A percentile compares a stretch with the other conserved stretches of the same genome.
phyloP scores from a whole-genome alignment of 2,329 filamentous ascomycete genomes.

The Fusarium tupiense region DNA sequence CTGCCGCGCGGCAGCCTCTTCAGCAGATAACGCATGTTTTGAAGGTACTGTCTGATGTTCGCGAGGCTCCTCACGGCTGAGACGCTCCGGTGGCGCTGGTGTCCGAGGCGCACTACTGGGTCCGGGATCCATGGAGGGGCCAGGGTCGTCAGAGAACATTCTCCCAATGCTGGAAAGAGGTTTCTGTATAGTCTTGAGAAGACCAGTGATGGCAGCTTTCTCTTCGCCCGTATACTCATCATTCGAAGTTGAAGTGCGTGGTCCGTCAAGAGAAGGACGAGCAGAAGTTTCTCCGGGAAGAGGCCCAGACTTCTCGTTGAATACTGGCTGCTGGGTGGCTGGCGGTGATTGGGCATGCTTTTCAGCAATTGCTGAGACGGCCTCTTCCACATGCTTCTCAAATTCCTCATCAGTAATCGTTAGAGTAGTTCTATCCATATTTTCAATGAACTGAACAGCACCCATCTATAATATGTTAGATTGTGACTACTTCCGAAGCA shows the following conservation, averaged over 20 bases:
- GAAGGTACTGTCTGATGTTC: conserved; percentile 48
- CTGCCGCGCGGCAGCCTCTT: too few species aligned
- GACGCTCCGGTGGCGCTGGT: conserved; percentile 49
- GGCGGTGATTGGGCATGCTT: conserved; percentile 70
- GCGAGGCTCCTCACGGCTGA: conserved; percentile 44
- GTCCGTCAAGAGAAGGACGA: conserved; percentile 57
- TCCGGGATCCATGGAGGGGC: conserved; percentile 47
- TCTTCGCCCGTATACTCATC: conserved; percentile 71
- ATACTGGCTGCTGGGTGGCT: conserved; percentile 50
- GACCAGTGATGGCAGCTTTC: conserved; percentile 81
- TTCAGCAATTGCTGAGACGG: conserved; percentile 94
- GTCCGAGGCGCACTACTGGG: conserved; percentile 50
- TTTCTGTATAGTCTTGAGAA: conserved; percentile 89
- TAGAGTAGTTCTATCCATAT: conserved; percentile 90
- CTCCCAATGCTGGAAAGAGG: conserved; percentile 91
- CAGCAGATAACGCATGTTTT: conserved; percentile 69
- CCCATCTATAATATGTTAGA: conserved; percentile 70
- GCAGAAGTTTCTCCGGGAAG: conserved; percentile 45
- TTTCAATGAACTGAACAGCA: conserved; percentile 96
- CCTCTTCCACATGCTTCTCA: conserved; percentile 93
- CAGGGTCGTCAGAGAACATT: conserved; percentile 83
- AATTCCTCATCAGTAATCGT: conserved; percentile 97
- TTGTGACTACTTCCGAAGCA: not conserved
- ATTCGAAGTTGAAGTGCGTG: conserved; percentile 65
- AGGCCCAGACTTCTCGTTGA: conserved; percentile 57